These are phyloP conservation scores for Inga leiocalycina DNA, from an alignment of 306 rosid species.

Conservation along the genomic window DNA sequence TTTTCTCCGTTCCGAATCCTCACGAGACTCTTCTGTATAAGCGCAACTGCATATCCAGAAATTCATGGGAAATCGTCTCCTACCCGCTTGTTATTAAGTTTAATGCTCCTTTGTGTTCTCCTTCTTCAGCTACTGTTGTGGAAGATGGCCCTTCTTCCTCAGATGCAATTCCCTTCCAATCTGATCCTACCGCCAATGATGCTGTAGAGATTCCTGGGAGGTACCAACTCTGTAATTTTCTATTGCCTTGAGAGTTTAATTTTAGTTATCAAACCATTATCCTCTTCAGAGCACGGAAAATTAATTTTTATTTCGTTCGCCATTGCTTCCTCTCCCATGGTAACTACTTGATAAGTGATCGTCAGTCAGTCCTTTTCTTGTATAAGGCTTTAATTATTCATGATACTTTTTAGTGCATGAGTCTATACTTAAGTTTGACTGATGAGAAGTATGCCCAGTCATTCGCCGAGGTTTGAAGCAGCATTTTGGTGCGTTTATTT, in stretches of 20 bases:
- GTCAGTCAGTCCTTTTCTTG: neutral
- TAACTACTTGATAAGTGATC: no score
- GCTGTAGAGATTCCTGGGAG: constrained; percentile 19
- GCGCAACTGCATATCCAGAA: constrained; percentile 3
- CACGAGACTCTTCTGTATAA: constrained; percentile 38
- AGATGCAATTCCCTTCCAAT: constrained; percentile 41
- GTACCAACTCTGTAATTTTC: constrained; percentile 36
- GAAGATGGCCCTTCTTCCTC: constrained; percentile 53
- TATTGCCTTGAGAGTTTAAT: neutral
- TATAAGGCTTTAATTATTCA: neutral
- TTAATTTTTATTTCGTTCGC: neutral
- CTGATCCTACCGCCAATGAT: constrained; percentile 32
- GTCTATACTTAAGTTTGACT: neutral
- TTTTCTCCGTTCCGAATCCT: constrained; percentile 51
- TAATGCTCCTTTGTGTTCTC: constrained; percentile 42
- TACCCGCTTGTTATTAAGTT: constrained; percentile 34
- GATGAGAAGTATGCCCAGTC: neutral
- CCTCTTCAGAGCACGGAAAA: neutral
- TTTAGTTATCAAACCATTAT: neutral
- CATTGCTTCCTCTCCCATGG: neutral
- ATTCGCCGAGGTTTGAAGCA: neutral
- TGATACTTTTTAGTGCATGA: neutral
- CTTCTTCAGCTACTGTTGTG: constrained; percentile 54
- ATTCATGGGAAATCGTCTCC: constrained; percentile 35
- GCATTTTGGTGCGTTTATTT: neutral